Conservation (phyloP, 495 filamentous ascomycete species). For the Xylaria nigripes region DNA sequence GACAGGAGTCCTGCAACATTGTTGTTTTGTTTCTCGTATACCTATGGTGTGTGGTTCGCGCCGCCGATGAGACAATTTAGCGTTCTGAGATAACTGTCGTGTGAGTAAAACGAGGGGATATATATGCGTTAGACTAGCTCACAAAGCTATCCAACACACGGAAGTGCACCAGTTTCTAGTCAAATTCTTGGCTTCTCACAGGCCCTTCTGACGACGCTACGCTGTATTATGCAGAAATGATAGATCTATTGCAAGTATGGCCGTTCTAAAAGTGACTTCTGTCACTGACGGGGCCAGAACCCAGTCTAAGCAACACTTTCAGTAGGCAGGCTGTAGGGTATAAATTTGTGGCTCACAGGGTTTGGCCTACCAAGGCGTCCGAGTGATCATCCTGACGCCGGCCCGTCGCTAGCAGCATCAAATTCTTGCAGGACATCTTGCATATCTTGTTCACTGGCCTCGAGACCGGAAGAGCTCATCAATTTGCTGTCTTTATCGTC, state of each 20-base stretch:
- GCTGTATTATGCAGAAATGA: neutral
- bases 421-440: slow-evolving; percentile 22
- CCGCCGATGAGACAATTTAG: neutral
- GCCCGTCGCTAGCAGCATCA: neutral
- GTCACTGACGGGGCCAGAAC: neutral
- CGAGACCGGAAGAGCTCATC: slow-evolving; percentile 72
- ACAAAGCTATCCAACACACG: neutral
- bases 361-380: neutral
- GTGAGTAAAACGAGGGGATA: neutral
- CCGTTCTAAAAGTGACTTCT: neutral
- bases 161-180: neutral
- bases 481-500: slow-evolving; percentile 82
- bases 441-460: slow-evolving; percentile 49
- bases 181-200: neutral
- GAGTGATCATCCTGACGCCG: slow-evolving; percentile 3
- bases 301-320: neutral
- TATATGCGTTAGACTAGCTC: neutral
- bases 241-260: neutral
- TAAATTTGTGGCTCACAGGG: neutral
- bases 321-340: neutral
- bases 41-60: neutral
- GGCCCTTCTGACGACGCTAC: neutral
- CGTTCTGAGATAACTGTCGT: neutral
- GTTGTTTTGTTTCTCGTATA: neutral
- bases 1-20: neutral